Evolutionary conservation across 1,284 basidiomycete species (phyloP).

Genomic region (Apiotrichum porosum): DNA sequence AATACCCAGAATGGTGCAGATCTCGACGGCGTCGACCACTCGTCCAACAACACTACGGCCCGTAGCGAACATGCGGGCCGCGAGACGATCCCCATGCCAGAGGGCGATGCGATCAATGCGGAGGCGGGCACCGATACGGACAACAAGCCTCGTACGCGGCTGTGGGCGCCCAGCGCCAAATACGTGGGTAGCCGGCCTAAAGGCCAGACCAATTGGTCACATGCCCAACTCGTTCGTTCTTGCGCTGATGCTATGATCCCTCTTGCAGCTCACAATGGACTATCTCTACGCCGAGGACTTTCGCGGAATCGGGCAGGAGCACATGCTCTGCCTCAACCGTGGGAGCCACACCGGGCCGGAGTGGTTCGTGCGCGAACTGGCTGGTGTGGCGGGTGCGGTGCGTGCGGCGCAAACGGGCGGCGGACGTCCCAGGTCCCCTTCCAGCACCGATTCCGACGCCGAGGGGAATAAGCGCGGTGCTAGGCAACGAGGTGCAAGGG

Average conservation of each 20-base stretch:
- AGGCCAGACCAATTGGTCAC: too few species aligned
- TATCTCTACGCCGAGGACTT: conserved; percentile 39
- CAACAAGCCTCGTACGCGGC: too few species aligned
- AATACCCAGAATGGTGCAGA: too few species aligned
- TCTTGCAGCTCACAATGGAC: conserved; percentile 23
- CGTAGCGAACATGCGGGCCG: not conserved
- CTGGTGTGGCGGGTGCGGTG: conserved; percentile 17
- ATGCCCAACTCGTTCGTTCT: too few species aligned
- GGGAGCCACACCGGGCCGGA: conserved; percentile 30
- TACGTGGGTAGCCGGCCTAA: conserved; percentile 4
- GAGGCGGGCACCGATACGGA: not conserved
- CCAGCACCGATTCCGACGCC: too few species aligned
- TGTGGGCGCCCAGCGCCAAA: conserved; percentile 22
- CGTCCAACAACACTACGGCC: too few species aligned
- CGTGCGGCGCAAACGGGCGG: not conserved
- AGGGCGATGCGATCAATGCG: not conserved
- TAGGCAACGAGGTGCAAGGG: not conserved
- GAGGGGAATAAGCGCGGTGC: not conserved
- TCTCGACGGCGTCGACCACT: too few species aligned
- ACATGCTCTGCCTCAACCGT: conserved; percentile 43
- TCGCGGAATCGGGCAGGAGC: conserved; percentile 43
- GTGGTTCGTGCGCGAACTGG: conserved; percentile 33
- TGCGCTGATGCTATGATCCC: too few species aligned
- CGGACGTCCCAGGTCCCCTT: not conserved
- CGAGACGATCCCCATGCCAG: conserved; percentile 2